Percentiles rank a stretch among this genome's conserved stretches.
Evolutionary conservation across 257 asterid genomes (phyloP).

Genomic region (Plantago elongata): DNA sequence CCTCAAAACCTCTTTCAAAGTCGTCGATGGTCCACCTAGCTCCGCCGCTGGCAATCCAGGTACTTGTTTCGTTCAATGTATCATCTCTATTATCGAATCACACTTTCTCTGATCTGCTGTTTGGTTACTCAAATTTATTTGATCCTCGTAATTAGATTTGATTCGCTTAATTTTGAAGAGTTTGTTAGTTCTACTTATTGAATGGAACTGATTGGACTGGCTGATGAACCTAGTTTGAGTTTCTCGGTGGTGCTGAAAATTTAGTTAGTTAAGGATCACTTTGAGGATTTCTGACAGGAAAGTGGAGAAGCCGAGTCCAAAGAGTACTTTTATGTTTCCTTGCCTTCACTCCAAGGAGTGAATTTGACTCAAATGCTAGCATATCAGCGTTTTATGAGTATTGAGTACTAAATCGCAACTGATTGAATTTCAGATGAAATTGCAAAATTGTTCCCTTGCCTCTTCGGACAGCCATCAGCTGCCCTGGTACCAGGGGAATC

Average conservation of each 20-base stretch:
- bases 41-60: conserved; percentile 99
- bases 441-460: conserved; percentile 74
- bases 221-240: too few species aligned
- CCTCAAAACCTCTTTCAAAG: conserved; percentile 54
- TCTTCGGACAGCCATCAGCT: conserved; percentile 92
- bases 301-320: too few species aligned
- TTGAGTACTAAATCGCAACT: background rate
- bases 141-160: background rate
- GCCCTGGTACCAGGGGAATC: conserved; percentile 60
- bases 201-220: too few species aligned
- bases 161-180: background rate
- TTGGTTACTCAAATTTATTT: too few species aligned
- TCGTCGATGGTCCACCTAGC: conserved; percentile 81
- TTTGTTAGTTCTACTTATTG: too few species aligned
- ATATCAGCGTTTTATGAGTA: background rate
- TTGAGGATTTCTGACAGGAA: too few species aligned
- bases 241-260: too few species aligned
- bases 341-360: too few species aligned
- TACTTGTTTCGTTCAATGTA: conserved; percentile 2
- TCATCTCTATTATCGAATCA: background rate
- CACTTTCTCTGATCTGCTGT: background rate
- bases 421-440: conserved; percentile 67
- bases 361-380: too few species aligned
- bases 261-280: too few species aligned
- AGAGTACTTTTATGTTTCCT: too few species aligned